Evolutionary conservation across 1,284 basidiomycete genomes (phyloP).

Genomic region (Rhodotorula sp.): DNA sequence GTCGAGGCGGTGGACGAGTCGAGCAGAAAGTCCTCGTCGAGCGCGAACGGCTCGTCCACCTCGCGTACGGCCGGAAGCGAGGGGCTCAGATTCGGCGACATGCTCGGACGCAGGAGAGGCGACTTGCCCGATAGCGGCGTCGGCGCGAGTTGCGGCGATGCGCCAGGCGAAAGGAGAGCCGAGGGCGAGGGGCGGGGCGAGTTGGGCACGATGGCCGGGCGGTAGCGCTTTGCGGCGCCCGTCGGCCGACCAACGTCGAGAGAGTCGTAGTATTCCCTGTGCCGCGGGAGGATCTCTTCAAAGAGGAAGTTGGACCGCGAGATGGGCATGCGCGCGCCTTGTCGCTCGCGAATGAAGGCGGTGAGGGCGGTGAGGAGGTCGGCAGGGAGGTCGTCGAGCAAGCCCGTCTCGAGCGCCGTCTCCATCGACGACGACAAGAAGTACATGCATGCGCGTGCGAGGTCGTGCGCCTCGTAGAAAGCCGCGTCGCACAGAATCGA

Average conservation of each 20-base stretch:
- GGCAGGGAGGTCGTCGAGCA: slow-evolving; percentile 70
- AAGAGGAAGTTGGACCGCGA: slow-evolving; percentile 64
- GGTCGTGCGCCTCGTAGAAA: slow-evolving; percentile 70
- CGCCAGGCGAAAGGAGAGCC: slow-evolving; percentile 39
- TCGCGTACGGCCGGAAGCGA: slow-evolving; percentile 31
- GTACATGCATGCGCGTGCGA: slow-evolving; percentile 72
- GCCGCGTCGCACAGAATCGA: slow-evolving; percentile 80
- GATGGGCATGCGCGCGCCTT: slow-evolving; percentile 64
- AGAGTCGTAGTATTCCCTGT: slow-evolving; percentile 72
- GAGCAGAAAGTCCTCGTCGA: slow-evolving; percentile 51
- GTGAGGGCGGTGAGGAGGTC: slow-evolving; percentile 71
- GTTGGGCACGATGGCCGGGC: slow-evolving; percentile 47
- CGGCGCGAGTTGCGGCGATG: slow-evolving; percentile 31
- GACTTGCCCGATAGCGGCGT: slow-evolving; percentile 3
- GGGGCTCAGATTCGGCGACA: slow-evolving; percentile 19
- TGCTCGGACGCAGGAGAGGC: slow-evolving; percentile 14
- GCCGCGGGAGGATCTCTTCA: slow-evolving; percentile 64
- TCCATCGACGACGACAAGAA: slow-evolving; percentile 87
- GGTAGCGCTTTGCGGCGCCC: slow-evolving; percentile 52
- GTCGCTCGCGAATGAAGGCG: slow-evolving; percentile 62
- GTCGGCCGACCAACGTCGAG: slow-evolving; percentile 78
- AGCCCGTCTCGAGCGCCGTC: slow-evolving; percentile 75
- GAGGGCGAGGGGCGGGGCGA: slow-evolving; percentile 58
- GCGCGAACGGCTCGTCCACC: slow-evolving; percentile 53
- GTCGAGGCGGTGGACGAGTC: slow-evolving; percentile 13